Evolutionary conservation across 805 yeast species (phyloP).

Genomic region (Pichia membranifaciens): DNA sequence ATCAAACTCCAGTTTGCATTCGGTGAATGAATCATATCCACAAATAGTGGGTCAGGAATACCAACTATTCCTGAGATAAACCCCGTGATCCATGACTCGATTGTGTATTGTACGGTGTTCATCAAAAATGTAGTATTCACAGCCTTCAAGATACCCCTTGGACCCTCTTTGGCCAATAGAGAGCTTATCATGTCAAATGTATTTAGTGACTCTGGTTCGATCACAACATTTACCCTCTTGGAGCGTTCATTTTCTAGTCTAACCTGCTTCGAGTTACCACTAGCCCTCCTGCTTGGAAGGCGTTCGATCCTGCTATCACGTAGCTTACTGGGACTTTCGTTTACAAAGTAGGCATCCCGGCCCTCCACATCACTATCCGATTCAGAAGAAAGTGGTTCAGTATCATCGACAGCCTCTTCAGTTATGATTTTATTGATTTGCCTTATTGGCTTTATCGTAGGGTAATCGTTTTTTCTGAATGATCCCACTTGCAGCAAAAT

Average conservation of each 20-base stretch:
- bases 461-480: slow-evolving; percentile 31
- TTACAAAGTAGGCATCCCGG: slow-evolving; percentile 20
- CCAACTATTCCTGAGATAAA: slow-evolving; percentile 73
- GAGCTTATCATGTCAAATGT: slow-evolving; percentile 62
- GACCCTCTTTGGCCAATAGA: slow-evolving; percentile 63
- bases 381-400: slow-evolving; percentile 5
- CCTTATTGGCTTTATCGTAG: neutral
- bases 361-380: slow-evolving; percentile 16
- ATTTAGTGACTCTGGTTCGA: slow-evolving; percentile 55
- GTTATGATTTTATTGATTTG: neutral
- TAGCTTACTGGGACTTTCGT: slow-evolving; percentile 18
- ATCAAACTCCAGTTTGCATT: slow-evolving; percentile 65
- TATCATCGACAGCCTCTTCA: slow-evolving; percentile 29
- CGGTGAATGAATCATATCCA: slow-evolving; percentile 74
- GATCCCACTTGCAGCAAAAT: slow-evolving; percentile 76
- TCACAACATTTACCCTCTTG: slow-evolving; percentile 10
- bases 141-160: slow-evolving; percentile 66
- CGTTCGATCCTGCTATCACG: slow-evolving; percentile 29
- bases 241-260: neutral
- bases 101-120: slow-evolving; percentile 64
- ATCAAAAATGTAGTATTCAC: slow-evolving; percentile 74
- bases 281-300: slow-evolving; percentile 16
- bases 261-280: slow-evolving; percentile 8
- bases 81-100: slow-evolving; percentile 91
- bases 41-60: slow-evolving; percentile 83